Evolutionary conservation across 2,329 filamentous ascomycete genomes (phyloP).

Genomic region (Aspergillus costaricaensis): DNA sequence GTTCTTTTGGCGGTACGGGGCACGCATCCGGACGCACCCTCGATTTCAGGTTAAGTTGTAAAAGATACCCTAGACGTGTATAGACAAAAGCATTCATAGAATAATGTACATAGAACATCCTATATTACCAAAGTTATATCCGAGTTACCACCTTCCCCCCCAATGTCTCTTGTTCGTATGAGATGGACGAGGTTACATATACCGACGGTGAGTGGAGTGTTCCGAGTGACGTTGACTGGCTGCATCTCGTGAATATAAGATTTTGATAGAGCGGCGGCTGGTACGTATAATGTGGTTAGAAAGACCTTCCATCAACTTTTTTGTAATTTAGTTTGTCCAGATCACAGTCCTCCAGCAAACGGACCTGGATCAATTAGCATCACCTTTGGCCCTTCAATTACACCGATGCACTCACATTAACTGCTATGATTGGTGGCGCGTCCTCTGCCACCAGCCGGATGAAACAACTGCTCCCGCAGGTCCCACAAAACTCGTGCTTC

Average conservation of each 20-base stretch:
- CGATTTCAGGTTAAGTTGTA: slow-evolving; percentile 5
- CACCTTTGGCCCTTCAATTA: neutral
- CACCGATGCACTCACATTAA: neutral
- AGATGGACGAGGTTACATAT: too few relatives aligned
- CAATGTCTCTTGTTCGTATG: too few relatives aligned
- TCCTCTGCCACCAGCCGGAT: neutral
- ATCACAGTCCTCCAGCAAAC: neutral
- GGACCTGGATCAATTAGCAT: neutral
- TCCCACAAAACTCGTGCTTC: neutral
- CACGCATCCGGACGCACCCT: slow-evolving; percentile 2
- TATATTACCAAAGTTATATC: neutral
- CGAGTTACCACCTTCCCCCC: too few relatives aligned
- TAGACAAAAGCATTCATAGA: neutral
- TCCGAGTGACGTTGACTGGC: too few relatives aligned
- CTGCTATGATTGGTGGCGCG: neutral
- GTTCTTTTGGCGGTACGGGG: slow-evolving; percentile 10
- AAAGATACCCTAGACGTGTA: neutral
- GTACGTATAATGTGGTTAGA: neutral
- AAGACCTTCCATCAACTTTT: neutral
- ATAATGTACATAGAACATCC: neutral
- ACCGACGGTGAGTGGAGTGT: too few relatives aligned
- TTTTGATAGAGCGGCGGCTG: too few relatives aligned
- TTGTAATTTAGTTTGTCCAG: neutral
- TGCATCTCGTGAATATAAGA: too few relatives aligned
- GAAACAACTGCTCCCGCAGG: neutral